Percentiles rank a stretch among this genome's conserved stretches.
Evolutionary conservation across 2,329 filamentous ascomycete species (phyloP).

Genomic region (Thelonectria blattea): DNA sequence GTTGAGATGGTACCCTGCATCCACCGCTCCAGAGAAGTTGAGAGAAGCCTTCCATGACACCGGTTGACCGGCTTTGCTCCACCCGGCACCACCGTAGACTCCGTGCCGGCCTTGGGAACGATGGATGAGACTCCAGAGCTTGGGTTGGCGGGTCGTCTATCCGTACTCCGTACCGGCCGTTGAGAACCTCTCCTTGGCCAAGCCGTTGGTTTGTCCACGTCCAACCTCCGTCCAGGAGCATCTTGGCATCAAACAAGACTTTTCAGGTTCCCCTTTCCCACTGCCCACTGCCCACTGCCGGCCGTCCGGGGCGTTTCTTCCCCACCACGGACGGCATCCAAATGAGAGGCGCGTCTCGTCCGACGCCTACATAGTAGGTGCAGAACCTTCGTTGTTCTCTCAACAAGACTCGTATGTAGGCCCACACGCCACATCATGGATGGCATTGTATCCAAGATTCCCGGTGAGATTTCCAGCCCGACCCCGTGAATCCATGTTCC

Average conservation of each 20-base stretch:
- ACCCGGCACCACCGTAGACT: constrained; percentile 23
- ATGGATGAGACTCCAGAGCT: too few species aligned
- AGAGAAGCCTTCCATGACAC: not conserved
- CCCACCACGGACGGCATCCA: not conserved
- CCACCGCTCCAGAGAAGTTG: not conserved
- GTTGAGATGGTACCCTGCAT: not conserved
- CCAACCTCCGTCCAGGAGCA: not conserved
- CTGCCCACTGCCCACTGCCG: not conserved
- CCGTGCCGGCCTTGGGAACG: constrained; percentile 2
- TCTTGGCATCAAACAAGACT: not conserved
- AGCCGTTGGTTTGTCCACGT: not conserved
- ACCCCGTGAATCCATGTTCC: too few species aligned
- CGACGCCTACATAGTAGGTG: not conserved
- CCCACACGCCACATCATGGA: not conserved
- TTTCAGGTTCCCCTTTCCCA: not conserved
- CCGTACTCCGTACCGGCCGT: too few species aligned
- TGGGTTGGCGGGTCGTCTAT: not conserved
- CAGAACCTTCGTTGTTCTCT: not conserved
- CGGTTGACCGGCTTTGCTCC: constrained; percentile 8
- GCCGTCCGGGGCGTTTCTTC: not conserved
- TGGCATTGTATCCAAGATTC: not conserved
- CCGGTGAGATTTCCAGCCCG: not conserved
- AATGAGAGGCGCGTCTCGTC: not conserved
- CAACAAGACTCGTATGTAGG: not conserved
- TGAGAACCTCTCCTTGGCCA: not conserved